Evolutionary conservation across 345 rosid genomes (phyloP).

Genomic region (Eucalyptus curtisii): DNA sequence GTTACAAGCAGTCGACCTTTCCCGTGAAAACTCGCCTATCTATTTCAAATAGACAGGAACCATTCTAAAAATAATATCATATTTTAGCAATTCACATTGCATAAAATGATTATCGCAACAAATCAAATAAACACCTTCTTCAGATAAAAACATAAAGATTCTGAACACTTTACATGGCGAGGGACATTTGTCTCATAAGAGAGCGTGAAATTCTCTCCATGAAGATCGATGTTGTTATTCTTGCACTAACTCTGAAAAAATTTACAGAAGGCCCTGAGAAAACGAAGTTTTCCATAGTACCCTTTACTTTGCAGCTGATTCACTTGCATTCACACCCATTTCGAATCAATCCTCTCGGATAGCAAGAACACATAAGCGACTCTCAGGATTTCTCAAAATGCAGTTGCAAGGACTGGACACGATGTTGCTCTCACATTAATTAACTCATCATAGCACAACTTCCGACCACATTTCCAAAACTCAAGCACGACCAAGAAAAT

Average conservation of each 20-base stretch:
- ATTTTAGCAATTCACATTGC: background rate
- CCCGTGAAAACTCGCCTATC: background rate
- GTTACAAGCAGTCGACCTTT: background rate
- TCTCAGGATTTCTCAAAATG: background rate
- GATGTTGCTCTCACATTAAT: background rate
- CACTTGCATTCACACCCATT: slow-evolving; percentile 8
- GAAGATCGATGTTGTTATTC: slow-evolving; percentile 44
- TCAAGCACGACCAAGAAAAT: background rate
- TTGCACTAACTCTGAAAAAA: slow-evolving; percentile 46
- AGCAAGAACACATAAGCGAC: background rate
- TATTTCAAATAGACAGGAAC: background rate
- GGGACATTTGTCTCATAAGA: slow-evolving; percentile 82
- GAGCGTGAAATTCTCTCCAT: slow-evolving; percentile 35
- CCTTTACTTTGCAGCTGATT: slow-evolving; percentile 72
- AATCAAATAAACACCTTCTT: background rate
- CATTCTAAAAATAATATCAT: background rate
- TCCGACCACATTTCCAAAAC: background rate
- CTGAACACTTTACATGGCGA: slow-evolving; percentile 50
- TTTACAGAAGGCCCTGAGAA: slow-evolving; percentile 80
- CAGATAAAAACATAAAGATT: background rate
- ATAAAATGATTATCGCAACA: background rate
- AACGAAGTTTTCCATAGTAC: slow-evolving; percentile 71
- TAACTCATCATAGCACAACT: background rate
- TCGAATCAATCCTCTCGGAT: background rate
- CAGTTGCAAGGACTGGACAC: background rate